These are phyloP conservation scores for Trichocladium uniseriatum DNA, from an alignment of 495 filamentous ascomycete genomes.

Conservation along the genomic window DNA sequence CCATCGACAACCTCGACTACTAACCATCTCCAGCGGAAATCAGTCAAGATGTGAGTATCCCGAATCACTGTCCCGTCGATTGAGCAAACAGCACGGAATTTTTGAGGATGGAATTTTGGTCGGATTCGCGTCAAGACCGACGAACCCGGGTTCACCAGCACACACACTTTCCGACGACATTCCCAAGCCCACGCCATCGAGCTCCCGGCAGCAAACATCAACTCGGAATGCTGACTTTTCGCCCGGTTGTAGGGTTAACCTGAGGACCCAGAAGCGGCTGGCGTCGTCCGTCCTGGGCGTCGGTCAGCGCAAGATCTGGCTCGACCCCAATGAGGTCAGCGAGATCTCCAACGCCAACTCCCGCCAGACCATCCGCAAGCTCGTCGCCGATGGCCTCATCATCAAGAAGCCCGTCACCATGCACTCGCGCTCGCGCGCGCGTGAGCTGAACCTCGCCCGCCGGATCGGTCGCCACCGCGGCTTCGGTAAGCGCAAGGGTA, in stretches of 20 bases:
- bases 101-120: conserved; percentile 7
- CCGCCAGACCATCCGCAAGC: conserved; percentile 99
- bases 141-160: background rate
- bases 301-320: conserved; percentile 99
- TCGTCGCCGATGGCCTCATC: conserved; percentile 99
- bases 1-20: conserved; percentile 36
- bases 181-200: background rate
- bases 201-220: conserved; percentile 1
- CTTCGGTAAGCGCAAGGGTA: conserved; percentile 99
- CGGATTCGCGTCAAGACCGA: background rate
- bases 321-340: conserved; percentile 98
- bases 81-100: background rate
- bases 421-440: conserved; percentile 94
- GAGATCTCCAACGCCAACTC: conserved; percentile 99
- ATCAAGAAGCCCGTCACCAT: conserved; percentile 99
- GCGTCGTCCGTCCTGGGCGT: conserved; percentile 95
- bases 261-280: conserved; percentile 99
- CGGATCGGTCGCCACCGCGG: conserved; percentile 92
- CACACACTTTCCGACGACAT: conserved; percentile 6
- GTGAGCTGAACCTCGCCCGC: conserved; percentile 81
- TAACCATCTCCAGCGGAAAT: conserved; percentile 38
- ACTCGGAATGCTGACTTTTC: conserved; percentile 28
- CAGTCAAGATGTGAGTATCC: conserved; percentile 47
- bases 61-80: conserved; percentile 7
- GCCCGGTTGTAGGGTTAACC: conserved; percentile 73